Evolutionary conservation across 352 stramenopile species (phyloP), one percentile per base, ranked within the genome.

Genomic region (Phytopythium ostracodes): DNA sequence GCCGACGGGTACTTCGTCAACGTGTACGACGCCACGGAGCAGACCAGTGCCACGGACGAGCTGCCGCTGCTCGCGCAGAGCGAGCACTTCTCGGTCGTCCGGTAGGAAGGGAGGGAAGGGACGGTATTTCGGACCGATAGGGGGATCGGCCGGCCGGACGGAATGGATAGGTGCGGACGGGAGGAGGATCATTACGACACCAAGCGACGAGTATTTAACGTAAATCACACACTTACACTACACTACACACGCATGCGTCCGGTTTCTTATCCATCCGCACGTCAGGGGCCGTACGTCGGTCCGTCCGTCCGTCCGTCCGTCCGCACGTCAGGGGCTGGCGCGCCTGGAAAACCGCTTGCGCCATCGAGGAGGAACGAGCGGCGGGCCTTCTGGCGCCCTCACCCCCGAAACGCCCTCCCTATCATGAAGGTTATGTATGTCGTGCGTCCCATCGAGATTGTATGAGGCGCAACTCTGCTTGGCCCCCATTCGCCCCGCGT

Each of bases 1-100:
- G 79, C 73, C 42, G 81, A 89, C 56, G 82, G 81, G 62, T 95
- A 95, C 74, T 95, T 90, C 73, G 75, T 95, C 58, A 93, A 93
- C 72, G 88, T 93, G 70, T 95, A 93, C 74, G 84, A 89, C 68
- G 81, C 84, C 52, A 87, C 80, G 46, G 75, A 85, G 58, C 67
- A 84, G 62, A 68, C 72, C 50, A 49, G 49, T 57, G 72, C 71
- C 43, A 65, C 71, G 36, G 67, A 63, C 29, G 65, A 75, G 44
- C 60, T 84, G 47, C 60, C 77, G 64, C 63, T 92, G 63, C 70
- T 92, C 40, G 80, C 79, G 14, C 71, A 77, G 64, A 92, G 82
- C 56, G 82, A 92, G 66, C 77, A 73, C 56, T 92, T 92, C 61
- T 78, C 79, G 22, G 80, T 92, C 43, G 79, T 87, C 51, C 67